Evolutionary conservation across 805 yeast species (phyloP).

Genomic region (Kazachstania taianensis): DNA sequence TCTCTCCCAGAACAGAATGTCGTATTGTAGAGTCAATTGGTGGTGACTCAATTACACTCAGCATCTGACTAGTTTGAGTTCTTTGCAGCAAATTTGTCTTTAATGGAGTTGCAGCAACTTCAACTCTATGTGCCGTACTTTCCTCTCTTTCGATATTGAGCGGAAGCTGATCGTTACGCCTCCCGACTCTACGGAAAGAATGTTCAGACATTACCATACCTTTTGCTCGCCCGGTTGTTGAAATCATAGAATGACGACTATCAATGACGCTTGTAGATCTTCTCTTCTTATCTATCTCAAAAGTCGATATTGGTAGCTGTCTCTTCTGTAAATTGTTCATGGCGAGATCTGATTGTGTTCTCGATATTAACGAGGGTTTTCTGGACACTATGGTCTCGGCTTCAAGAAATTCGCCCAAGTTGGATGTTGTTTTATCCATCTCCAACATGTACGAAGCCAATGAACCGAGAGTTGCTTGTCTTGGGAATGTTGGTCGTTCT

Average conservation of each 20-base stretch:
- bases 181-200: slow-evolving; percentile 27
- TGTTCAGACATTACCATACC: not conserved
- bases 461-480: slow-evolving; percentile 1
- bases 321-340: slow-evolving; percentile 25
- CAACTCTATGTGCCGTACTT: too few relatives aligned
- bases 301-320: slow-evolving; percentile 20
- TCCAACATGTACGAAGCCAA: slow-evolving; percentile 5
- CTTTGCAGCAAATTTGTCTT: slow-evolving; percentile 10
- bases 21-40: too few relatives aligned
- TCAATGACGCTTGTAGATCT: too few relatives aligned
- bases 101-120: slow-evolving; percentile 27
- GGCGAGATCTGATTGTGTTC: slow-evolving; percentile 23
- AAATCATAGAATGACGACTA: too few relatives aligned
- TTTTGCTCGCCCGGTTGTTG: too few relatives aligned
- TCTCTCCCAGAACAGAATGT: too few relatives aligned
- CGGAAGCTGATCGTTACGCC: slow-evolving; percentile 10
- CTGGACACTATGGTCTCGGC: slow-evolving; percentile 9
- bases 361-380: slow-evolving; percentile 14
- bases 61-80: slow-evolving; percentile 8
- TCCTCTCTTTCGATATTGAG: slow-evolving; percentile 1
- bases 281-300: too few relatives aligned
- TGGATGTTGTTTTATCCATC: slow-evolving; percentile 16
- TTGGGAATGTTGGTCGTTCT: slow-evolving; percentile 4
- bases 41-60: slow-evolving; percentile 25
- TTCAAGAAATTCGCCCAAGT: slow-evolving; percentile 20